Evolutionary conservation across 2,329 filamentous ascomycete genomes (phyloP).

Genomic region (Aureobasidium sp.): DNA sequence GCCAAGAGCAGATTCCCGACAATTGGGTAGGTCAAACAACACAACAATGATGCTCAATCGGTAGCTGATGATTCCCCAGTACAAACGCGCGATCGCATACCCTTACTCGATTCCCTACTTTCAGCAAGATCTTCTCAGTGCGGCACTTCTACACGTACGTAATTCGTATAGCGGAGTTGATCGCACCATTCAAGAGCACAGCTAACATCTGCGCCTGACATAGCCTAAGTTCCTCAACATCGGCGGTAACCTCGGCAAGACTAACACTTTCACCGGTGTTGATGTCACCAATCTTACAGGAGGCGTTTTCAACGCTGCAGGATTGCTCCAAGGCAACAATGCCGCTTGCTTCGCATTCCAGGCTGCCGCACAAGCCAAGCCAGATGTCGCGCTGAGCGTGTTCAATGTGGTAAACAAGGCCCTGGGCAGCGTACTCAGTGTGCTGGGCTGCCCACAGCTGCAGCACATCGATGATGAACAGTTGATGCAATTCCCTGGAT

Average conservation of each 20-base stretch:
- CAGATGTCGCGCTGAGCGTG: slow-evolving; percentile 36
- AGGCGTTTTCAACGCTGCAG: slow-evolving; percentile 37
- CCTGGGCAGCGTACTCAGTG: slow-evolving; percentile 20
- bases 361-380: slow-evolving; percentile 32
- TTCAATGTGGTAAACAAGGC: slow-evolving; percentile 28
- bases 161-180: neutral
- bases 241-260: slow-evolving; percentile 32
- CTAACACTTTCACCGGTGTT: slow-evolving; percentile 31
- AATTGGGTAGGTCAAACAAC: slow-evolving; percentile 25
- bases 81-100: slow-evolving; percentile 25
- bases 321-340: slow-evolving; percentile 43
- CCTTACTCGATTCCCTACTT: slow-evolving; percentile 30
- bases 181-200: slow-evolving; percentile 17
- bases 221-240: slow-evolving; percentile 29
- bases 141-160: neutral
- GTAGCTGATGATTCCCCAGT: slow-evolving; percentile 10
- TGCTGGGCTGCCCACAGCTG: slow-evolving; percentile 24
- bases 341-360: slow-evolving; percentile 39
- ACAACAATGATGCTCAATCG: neutral
- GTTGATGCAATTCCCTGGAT: slow-evolving; percentile 25
- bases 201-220: neutral
- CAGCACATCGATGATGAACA: slow-evolving; percentile 23
- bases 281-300: slow-evolving; percentile 32
- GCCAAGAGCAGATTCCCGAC: slow-evolving; percentile 37
- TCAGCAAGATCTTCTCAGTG: slow-evolving; percentile 19